A percentile compares a stretch with the other conserved stretches of the same genome.
phyloP scores from a whole-genome alignment of 2,329 filamentous ascomycete genomes.

The Aspergillus neotritici region DNA sequence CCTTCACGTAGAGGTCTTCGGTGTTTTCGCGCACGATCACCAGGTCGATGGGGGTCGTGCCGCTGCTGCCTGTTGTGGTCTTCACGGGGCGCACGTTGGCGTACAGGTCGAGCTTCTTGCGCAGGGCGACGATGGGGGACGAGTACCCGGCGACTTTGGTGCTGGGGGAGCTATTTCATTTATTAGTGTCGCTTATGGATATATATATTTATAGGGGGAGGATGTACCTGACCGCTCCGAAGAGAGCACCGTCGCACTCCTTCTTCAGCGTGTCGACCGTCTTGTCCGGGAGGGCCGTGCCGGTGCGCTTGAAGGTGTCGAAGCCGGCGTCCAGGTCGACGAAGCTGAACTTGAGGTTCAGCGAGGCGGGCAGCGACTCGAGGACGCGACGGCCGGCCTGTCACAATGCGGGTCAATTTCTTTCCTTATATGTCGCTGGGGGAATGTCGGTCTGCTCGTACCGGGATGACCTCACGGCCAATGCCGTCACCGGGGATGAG shows the following conservation, averaged over 20 bases:
- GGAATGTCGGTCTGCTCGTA: constrained; percentile 22
- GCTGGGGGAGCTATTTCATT: constrained; percentile 65
- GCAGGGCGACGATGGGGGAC: constrained; percentile 90
- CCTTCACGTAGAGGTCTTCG: constrained; percentile 96
- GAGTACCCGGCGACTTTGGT: constrained; percentile 91
- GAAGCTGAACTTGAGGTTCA: constrained; percentile 90
- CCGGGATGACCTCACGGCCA: constrained; percentile 95
- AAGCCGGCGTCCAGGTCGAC: constrained; percentile 89
- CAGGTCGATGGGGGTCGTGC: constrained; percentile 69
- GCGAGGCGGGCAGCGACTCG: constrained; percentile 85
- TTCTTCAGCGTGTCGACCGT: constrained; percentile 83
- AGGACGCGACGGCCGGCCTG: constrained; percentile 77
- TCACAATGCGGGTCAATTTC: constrained; percentile 7
- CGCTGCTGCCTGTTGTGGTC: constrained; percentile 54
- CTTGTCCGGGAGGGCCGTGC: constrained; percentile 78
- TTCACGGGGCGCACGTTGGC: constrained; percentile 97
- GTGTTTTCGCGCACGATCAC: constrained; percentile 99
- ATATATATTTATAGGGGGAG: not conserved
- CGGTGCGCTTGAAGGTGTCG: constrained; percentile 86
- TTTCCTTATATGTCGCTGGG: not conserved
- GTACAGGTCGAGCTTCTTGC: constrained; percentile 91
- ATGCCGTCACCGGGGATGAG: constrained; percentile 98
- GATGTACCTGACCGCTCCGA: constrained; percentile 74
- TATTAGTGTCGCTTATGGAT: not conserved
- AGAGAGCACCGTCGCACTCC: constrained; percentile 93